Evolutionary conservation across 306 rosid species (phyloP), one percentile per base, ranked within the genome.

Genomic region (Fragaria nilgerrensis): DNA sequence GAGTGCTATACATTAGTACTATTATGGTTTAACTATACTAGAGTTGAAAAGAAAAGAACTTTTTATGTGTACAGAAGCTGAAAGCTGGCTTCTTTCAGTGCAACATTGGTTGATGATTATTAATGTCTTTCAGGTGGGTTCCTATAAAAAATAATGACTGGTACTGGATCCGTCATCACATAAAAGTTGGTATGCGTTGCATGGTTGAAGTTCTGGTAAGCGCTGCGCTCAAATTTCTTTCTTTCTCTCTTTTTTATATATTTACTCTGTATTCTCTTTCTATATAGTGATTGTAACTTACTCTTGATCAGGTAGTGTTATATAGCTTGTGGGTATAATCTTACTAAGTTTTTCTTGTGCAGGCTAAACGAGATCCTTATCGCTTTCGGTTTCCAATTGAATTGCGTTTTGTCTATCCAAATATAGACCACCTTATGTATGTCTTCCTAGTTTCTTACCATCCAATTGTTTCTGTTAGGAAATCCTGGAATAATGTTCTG

Each of bases 121-220:
- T 82, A 65, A 84, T 84, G 74, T 85, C 75, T 83, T 86, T 69
- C 85, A 95, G 98, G 89, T 95, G 91, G 97, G 93, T 95, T 73
- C 98, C 97, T 56, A 95, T 95, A 79, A 92, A 92, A 80, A 83
- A 82, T 77, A 95, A 95, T 80, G 98, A 95, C 79, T 95, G 98
- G 98, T 95, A 66, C 84, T 95, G 98, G 98, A 88, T 92, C 77
- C 98, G 98, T 52, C 98, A 95, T 83, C 97, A 95, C 87, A 89
- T 95, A 79, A 92, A 81, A 87, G 97, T 95, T 74, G 98, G 97
- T 61, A 92, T 90, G 97, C 77, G 75, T 6, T 96, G 90, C 87
- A 74, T 88, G 37, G 98, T 95, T 78, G 97, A 95, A 86, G 80
- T 95, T 84, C 85, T 85, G 91, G 98, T 92, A 81, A 92, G 97